A percentile compares a stretch with the other conserved stretches of the same genome.
Conservation (phyloP, 1,139 yeast genomes). For the Diutina rugosa region DNA sequence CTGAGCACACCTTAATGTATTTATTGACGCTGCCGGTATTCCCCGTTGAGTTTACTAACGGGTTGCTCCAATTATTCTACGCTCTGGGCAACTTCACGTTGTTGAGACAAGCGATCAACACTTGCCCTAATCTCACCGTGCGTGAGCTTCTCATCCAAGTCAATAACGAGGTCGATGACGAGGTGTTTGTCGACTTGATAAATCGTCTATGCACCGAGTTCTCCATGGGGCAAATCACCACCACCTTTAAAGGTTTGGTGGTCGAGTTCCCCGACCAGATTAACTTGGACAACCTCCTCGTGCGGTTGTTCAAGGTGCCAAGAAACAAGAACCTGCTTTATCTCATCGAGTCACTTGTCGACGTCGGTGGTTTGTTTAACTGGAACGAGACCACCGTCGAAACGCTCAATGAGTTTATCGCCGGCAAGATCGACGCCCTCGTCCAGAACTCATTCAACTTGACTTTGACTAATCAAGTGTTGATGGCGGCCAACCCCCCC, state of each 20-base stretch:
- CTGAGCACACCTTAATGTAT: constrained; percentile 56
- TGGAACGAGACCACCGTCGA: constrained; percentile 40
- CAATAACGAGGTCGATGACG: background rate
- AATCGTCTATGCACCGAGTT: constrained; percentile 53
- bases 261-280: background rate
- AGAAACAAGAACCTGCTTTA: constrained; percentile 31
- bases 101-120: constrained; percentile 68
- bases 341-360: constrained; percentile 49
- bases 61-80: constrained; percentile 37
- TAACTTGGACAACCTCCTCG: background rate
- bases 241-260: constrained; percentile 9
- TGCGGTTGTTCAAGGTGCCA: background rate
- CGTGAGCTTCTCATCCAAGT: constrained; percentile 29
- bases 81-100: constrained; percentile 37
- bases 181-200: constrained; percentile 33
- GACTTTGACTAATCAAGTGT: constrained; percentile 41
- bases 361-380: constrained; percentile 60
- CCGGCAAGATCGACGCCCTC: constrained; percentile 35
- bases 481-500: constrained; percentile 13
- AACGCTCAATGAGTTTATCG: constrained; percentile 30
- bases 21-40: constrained; percentile 78
- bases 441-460: constrained; percentile 39
- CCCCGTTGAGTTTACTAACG: constrained; percentile 46
- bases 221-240: constrained; percentile 34
- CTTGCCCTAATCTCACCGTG: constrained; percentile 60